phyloP scores from a whole-genome alignment of 2,329 filamentous ascomycete genomes.

The Rhexocercosporidium sp. region DNA sequence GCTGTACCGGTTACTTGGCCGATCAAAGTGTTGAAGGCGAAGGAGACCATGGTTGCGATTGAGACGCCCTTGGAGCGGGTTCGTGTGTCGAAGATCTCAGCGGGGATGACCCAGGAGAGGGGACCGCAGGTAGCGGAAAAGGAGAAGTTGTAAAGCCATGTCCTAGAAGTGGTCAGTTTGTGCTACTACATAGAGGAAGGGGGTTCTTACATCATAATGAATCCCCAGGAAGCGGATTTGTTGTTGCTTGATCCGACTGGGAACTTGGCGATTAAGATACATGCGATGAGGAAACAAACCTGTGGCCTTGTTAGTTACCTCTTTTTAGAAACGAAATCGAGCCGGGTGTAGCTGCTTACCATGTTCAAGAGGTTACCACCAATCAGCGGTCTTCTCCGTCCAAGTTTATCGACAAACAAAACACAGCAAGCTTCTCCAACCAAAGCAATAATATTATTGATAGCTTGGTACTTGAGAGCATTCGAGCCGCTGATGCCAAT shows the following conservation, averaged over 20 bases:
- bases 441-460: constrained; percentile 66
- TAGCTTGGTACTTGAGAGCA: constrained; percentile 68
- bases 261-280: constrained; percentile 48
- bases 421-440: constrained; percentile 65
- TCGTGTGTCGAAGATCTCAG: constrained; percentile 64
- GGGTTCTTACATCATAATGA: constrained; percentile 61
- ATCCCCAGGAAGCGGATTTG: constrained; percentile 68
- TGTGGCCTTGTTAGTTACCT: neutral
- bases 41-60: constrained; percentile 62
- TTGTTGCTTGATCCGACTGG: constrained; percentile 50
- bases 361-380: constrained; percentile 73
- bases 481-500: constrained; percentile 63
- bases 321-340: too few relatives aligned
- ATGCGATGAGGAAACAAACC: constrained; percentile 68
- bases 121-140: constrained; percentile 58
- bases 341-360: too few relatives aligned
- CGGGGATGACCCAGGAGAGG: constrained; percentile 62
- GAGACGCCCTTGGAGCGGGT: constrained; percentile 67
- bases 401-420: constrained; percentile 68
- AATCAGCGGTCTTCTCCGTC: constrained; percentile 76
- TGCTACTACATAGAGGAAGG: neutral
- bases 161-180: constrained; percentile 44
- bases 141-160: constrained; percentile 81
- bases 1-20: constrained; percentile 61
- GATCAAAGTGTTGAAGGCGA: constrained; percentile 60